Percentiles rank a stretch among this genome's conserved stretches.
These are phyloP conservation scores for Dryas integrifolia DNA, from an alignment of 331 rosid species.

Conservation along the genomic window DNA sequence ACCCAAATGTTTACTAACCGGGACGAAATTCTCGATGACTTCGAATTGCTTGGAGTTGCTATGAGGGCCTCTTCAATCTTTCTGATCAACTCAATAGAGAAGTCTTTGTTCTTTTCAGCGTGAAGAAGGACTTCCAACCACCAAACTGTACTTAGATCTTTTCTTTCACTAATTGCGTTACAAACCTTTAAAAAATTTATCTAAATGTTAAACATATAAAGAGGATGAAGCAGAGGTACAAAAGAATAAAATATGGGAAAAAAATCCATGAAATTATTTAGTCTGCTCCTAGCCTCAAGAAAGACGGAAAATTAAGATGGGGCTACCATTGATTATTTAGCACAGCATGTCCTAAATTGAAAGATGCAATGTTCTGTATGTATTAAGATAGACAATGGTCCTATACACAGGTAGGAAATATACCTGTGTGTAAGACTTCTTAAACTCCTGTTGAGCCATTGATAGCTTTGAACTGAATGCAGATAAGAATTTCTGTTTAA, in stretches of 20 bases:
- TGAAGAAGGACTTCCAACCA: constrained; percentile 86
- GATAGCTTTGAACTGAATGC: constrained; percentile 68
- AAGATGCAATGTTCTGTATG: not conserved
- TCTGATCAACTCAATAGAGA: constrained; percentile 59
- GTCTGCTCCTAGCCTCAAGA: not conserved
- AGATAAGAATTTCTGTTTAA: constrained; percentile 67
- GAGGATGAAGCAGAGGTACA: not conserved
- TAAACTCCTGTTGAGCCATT: constrained; percentile 68
- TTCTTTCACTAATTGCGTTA: constrained; percentile 38
- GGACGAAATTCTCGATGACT: constrained; percentile 51
- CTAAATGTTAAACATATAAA: constrained; percentile 8
- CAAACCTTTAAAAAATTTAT: constrained; percentile 46
- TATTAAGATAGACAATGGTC: no score
- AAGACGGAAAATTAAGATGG: not conserved
- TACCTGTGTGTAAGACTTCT: constrained; percentile 65
- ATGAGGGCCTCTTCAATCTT: constrained; percentile 83
- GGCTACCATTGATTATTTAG: not conserved
- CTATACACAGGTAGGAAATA: constrained; percentile 15
- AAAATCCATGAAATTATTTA: not conserved
- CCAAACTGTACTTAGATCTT: constrained; percentile 52
- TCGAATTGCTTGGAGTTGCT: constrained; percentile 60
- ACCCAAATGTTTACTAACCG: constrained; percentile 53
- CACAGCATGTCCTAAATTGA: not conserved
- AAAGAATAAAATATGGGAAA: not conserved
- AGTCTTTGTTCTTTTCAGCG: constrained; percentile 76